Evolutionary conservation across 768 basidiomycete genomes (phyloP), one percentile per base, ranked within the genome.

Genomic region (Kockovaella imperatae): DNA sequence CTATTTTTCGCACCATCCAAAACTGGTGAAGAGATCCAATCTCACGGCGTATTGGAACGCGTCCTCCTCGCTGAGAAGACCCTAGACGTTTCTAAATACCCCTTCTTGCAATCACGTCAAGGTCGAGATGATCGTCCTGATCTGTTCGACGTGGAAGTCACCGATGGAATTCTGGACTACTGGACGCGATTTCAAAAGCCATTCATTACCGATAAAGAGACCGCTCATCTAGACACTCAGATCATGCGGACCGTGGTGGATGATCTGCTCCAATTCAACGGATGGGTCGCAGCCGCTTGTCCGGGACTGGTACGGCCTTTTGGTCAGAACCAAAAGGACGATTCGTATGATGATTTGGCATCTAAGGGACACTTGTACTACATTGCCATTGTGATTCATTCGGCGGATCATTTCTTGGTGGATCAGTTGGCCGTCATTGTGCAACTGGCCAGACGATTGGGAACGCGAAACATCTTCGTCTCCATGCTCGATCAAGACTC

Each of bases 391-490:
- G 80, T 91, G 56, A 86, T 99, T 36, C 93, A 99, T 71, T 93
- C 89, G 3, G 95, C 95, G 2, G 95, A 99, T 75, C 95, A 99
- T 69, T 99, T 99, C 75, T 80, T 97, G 45, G 87, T 96, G 56
- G 95, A 97, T 74, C 95, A 99, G 70, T 82, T 99, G 38, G 88
- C 95, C 17, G 87, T 95, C 60, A 97, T 99, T 57, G 86, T 99
- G 7, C 95, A 99, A 69, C 80, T 99, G 65, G 87, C 87, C 0
- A 83, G 83, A 60, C 83, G 90, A 7, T 79, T 97, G 10, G 95
- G 95, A 3, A 82, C 86, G 4, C 76, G 80, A 43, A 89, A 88
- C 62, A 73, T 99, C 41, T 99, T 97, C 69, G 93, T 99, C 31
- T 95, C 90, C 6, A 91, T 99, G 87, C 76, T 99, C 49, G 95